Conservation (phyloP, 305 asterid genomes). For the Rubia occidens region DNA sequence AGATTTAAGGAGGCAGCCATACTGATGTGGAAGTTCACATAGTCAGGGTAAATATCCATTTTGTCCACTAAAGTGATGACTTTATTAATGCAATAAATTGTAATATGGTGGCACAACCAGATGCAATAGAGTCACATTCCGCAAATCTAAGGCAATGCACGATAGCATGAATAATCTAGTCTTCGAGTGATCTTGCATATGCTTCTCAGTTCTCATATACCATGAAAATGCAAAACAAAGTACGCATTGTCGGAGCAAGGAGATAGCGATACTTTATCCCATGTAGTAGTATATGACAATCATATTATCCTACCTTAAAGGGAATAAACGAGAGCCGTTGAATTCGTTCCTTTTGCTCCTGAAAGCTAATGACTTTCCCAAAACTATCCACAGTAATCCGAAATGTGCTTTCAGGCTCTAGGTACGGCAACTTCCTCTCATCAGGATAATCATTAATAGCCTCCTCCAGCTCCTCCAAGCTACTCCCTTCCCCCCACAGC, state of each 20-base stretch:
- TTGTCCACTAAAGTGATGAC: neutral
- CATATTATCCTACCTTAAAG: constrained; percentile 49
- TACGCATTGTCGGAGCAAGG: neutral
- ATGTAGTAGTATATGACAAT: neutral
- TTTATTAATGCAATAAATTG: neutral
- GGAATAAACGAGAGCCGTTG: constrained; percentile 59
- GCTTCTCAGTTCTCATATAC: neutral
- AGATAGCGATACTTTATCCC: neutral
- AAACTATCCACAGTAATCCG: constrained; percentile 66
- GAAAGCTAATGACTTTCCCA: constrained; percentile 67
- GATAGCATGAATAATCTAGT: neutral
- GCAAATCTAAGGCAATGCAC: neutral
- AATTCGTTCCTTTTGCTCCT: constrained; percentile 65
- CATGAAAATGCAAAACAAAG: neutral
- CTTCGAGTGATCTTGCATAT: neutral
- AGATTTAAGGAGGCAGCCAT: neutral
- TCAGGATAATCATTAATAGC: constrained; percentile 59
- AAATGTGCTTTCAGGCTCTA: constrained; percentile 59
- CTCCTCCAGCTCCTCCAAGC: constrained; percentile 72
- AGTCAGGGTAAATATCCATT: neutral
- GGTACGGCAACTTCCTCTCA: constrained; percentile 57
- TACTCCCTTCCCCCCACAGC: constrained; percentile 89
- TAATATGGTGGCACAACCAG: neutral
- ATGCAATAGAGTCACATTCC: neutral
- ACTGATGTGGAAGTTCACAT: neutral